Evolutionary conservation across 83 land plant genomes (phyloP).

Genomic region (Diphasiastrum complanatum): DNA sequence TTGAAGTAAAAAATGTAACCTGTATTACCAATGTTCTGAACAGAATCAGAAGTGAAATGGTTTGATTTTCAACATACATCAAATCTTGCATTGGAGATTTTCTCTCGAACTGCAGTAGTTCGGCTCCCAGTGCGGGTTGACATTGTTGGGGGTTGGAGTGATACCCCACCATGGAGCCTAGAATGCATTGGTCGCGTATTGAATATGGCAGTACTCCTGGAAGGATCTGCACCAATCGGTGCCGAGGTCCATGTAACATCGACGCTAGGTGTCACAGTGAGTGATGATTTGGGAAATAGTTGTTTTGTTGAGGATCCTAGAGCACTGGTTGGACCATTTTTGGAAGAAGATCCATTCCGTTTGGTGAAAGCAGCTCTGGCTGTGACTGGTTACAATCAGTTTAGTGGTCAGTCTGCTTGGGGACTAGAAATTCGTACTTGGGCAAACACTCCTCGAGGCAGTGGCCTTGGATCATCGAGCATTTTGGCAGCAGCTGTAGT

Average conservation of each 20-base stretch:
- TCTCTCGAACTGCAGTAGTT: conserved; percentile 11
- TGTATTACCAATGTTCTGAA: too few species aligned
- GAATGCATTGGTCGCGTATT: conserved; percentile 80
- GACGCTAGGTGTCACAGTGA: conserved; percentile 38
- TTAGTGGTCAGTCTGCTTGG: conserved; percentile 9
- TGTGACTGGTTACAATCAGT: conserved; percentile 50
- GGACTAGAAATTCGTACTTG: conserved; percentile 66
- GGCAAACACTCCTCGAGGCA: conserved; percentile 87
- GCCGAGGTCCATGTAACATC: conserved; percentile 44
- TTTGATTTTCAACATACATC: background rate
- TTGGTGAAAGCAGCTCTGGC: conserved; percentile 87
- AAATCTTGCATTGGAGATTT: background rate
- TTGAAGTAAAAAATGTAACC: too few species aligned
- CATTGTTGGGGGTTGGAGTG: conserved; percentile 98
- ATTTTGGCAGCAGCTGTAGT: conserved; percentile 92
- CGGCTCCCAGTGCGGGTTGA: conserved; percentile 86
- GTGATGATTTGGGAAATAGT: conserved; percentile 62
- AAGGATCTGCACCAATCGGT: conserved; percentile 64
- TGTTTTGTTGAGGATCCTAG: conserved; percentile 34
- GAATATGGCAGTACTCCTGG: conserved; percentile 79
- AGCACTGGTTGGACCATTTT: conserved; percentile 55
- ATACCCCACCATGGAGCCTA: conserved; percentile 97
- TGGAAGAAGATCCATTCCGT: conserved; percentile 65
- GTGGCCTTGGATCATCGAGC: conserved; percentile 94
- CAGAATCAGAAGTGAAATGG: too few species aligned